Conservation (phyloP, 176 grass and related monocot species). For the Poa annua region DNA sequence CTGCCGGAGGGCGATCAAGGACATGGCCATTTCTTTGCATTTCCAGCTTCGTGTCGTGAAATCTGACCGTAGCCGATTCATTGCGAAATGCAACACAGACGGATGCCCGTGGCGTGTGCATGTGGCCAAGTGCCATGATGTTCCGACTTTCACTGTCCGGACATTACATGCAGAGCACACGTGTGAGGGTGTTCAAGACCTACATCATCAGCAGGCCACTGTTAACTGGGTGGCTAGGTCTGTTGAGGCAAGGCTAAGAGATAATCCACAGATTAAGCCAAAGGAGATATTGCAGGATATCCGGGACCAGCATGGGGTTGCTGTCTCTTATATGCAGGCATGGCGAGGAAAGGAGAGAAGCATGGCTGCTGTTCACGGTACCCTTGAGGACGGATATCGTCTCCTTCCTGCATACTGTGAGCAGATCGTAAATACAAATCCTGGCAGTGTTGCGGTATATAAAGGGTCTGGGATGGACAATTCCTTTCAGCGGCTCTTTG, state of each 20-base stretch:
- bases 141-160: slow-evolving; percentile 77
- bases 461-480: slow-evolving; percentile 70
- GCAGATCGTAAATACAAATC: slow-evolving; percentile 76
- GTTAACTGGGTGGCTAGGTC: slow-evolving; percentile 97
- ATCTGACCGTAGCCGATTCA: slow-evolving; percentile 92
- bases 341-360: slow-evolving; percentile 98
- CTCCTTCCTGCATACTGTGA: slow-evolving; percentile 93
- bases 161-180: slow-evolving; percentile 88
- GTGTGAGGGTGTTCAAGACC: slow-evolving; percentile 75
- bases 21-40: slow-evolving; percentile 94
- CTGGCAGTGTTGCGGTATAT: slow-evolving; percentile 80
- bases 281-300: slow-evolving; percentile 99
- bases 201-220: slow-evolving; percentile 94
- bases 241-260: slow-evolving; percentile 78
- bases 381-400: slow-evolving; percentile 94
- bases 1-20: slow-evolving; percentile 77
- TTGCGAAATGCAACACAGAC: slow-evolving; percentile 84
- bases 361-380: slow-evolving; percentile 92
- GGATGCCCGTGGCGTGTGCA: slow-evolving; percentile 90
- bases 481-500: slow-evolving; percentile 83
- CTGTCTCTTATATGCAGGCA: slow-evolving; percentile 98
- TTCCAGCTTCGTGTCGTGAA: slow-evolving; percentile 90
- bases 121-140: slow-evolving; percentile 75
- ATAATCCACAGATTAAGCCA: slow-evolving; percentile 92
- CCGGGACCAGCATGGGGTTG: slow-evolving; percentile 86